Evolutionary conservation across 768 basidiomycete genomes (phyloP).

Genomic region (Leucocoprinus leucothites): DNA sequence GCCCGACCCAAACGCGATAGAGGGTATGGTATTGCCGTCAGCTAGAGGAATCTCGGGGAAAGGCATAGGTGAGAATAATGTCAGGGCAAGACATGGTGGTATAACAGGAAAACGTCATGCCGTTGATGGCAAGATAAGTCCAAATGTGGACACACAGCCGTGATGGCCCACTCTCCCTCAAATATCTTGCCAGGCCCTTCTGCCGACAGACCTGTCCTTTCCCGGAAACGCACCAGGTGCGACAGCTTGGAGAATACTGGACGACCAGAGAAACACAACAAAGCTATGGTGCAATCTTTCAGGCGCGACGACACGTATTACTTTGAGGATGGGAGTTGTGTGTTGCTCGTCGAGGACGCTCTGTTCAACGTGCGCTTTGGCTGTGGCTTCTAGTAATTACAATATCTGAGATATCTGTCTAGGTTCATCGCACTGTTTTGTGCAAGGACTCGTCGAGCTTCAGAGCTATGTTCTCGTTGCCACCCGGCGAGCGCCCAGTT

Average conservation of each 20-base stretch:
- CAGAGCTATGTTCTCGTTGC: slow-evolving; percentile 61
- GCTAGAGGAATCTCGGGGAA: slow-evolving; percentile 35
- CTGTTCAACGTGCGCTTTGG: slow-evolving; percentile 59
- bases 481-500: slow-evolving; percentile 44
- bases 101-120: no score
- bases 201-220: no score
- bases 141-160: background rate
- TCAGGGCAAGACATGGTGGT: background rate
- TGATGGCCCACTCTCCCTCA: background rate
- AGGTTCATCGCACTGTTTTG: slow-evolving; percentile 31
- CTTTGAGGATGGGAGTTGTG: slow-evolving; percentile 65
- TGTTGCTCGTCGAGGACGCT: slow-evolving; percentile 58
- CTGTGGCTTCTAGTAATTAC: background rate
- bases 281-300: slow-evolving; percentile 5
- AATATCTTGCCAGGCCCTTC: background rate
- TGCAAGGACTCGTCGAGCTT: slow-evolving; percentile 67
- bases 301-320: slow-evolving; percentile 56
- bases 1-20: slow-evolving; percentile 63
- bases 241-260: slow-evolving; percentile 6
- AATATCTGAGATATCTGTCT: background rate
- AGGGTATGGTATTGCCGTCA: slow-evolving; percentile 49
- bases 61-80: slow-evolving; percentile 28
- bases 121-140: background rate
- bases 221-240: slow-evolving; percentile 8
- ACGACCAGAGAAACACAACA: slow-evolving; percentile 8